Conservation (phyloP, 352 stramenopile genomes). For the Chloridella minuta region DNA sequence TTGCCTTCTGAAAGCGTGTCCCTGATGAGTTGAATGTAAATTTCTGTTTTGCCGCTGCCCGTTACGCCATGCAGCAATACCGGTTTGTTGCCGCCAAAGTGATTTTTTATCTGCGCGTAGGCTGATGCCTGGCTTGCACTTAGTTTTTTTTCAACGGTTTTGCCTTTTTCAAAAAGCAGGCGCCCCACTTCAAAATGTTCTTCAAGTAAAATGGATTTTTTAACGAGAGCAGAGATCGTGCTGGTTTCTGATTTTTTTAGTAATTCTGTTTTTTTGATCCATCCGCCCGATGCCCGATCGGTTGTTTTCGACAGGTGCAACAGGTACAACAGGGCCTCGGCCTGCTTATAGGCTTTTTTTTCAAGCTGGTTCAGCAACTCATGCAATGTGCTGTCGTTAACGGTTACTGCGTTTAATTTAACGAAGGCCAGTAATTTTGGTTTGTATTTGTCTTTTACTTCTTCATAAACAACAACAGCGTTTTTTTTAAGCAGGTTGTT, state of each 20-base stretch:
- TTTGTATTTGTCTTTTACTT: not conserved
- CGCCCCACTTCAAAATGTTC: not conserved
- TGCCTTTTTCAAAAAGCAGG: not conserved
- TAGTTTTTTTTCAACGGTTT: not conserved
- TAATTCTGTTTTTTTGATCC: slow-evolving; percentile 1
- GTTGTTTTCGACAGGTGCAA: not conserved
- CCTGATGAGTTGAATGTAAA: not conserved
- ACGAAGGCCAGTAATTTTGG: not conserved
- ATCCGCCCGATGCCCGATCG: not conserved
- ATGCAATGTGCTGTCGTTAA: not conserved
- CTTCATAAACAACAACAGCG: not conserved
- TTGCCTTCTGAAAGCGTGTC: not conserved
- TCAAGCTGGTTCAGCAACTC: not conserved
- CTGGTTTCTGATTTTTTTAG: not conserved
- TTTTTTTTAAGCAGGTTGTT: not conserved
- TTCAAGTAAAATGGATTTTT: not conserved
- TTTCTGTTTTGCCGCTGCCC: not conserved
- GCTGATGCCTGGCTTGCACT: not conserved
- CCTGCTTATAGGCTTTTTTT: not conserved
- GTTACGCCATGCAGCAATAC: not conserved
- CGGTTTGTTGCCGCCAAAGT: not conserved
- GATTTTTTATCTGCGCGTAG: not conserved
- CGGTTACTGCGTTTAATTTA: not conserved
- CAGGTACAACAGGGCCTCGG: not conserved
- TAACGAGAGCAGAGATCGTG: not conserved